A percentile compares a stretch with the other conserved stretches of the same genome.
phyloP scores from a whole-genome alignment of 1,284 basidiomycete species.

The Ganoderma lucidum region DNA sequence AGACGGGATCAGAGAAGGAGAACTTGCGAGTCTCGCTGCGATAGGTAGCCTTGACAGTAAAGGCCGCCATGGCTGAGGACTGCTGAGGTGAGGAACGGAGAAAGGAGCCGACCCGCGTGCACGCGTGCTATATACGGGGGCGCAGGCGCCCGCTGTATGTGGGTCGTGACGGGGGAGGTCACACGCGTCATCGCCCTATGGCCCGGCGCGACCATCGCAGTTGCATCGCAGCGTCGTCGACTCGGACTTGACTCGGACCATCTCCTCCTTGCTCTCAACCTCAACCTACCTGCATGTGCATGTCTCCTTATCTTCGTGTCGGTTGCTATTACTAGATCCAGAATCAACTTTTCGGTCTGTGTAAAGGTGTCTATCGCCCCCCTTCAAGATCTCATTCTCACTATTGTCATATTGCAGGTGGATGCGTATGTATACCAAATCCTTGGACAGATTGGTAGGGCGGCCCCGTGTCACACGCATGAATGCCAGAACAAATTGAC shows the following conservation, averaged over 20 bases:
- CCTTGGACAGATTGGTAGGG: not conserved
- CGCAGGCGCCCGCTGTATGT: conserved; percentile 24
- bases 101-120: conserved; percentile 27
- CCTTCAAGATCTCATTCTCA: not conserved
- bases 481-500: not conserved
- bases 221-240: no score
- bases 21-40: conserved; percentile 58
- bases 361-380: not conserved
- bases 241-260: not conserved
- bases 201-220: not conserved
- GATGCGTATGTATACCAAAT: not conserved
- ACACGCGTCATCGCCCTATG: conserved; percentile 20
- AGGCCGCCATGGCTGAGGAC: conserved; percentile 49
- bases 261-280: not conserved
- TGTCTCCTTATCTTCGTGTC: not conserved
- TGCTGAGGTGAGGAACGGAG: conserved; percentile 32
- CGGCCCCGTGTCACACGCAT: not conserved
- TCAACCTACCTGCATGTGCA: not conserved
- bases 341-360: not conserved
- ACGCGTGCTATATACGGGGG: conserved; percentile 27
- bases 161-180: conserved; percentile 33
- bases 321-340: not conserved
- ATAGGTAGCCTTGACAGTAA: conserved; percentile 63
- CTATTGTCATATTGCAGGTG: not conserved
- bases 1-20: conserved; percentile 48